These are phyloP conservation scores for Arthrinium puccinioides DNA, from an alignment of 2,329 filamentous ascomycete species.

Conservation along the genomic window DNA sequence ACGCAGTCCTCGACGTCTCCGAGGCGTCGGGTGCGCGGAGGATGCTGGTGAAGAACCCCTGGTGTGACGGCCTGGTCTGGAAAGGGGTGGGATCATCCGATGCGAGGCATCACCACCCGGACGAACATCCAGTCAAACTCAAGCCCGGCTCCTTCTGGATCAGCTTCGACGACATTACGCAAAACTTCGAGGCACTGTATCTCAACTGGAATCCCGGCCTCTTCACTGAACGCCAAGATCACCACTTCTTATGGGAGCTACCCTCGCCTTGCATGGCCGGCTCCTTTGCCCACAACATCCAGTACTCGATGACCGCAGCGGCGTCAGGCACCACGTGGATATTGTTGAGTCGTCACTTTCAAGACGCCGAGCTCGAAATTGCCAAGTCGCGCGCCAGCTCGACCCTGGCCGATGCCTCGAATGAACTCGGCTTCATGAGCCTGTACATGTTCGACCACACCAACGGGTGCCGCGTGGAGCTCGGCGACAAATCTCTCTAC, in stretches of 20 bases:
- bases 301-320: slow-evolving; percentile 61
- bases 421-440: slow-evolving; percentile 73
- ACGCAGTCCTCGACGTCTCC: slow-evolving; percentile 79
- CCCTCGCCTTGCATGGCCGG: slow-evolving; percentile 37
- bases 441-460: slow-evolving; percentile 68
- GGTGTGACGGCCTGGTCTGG: slow-evolving; percentile 77
- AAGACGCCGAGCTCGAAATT: slow-evolving; percentile 55
- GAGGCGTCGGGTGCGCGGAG: slow-evolving; percentile 51
- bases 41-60: slow-evolving; percentile 90
- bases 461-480: slow-evolving; percentile 62
- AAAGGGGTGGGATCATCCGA: slow-evolving; percentile 41
- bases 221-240: slow-evolving; percentile 75
- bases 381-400: slow-evolving; percentile 32
- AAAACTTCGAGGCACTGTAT: slow-evolving; percentile 93
- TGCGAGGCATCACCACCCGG: slow-evolving; percentile 9
- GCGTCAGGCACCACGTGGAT: slow-evolving; percentile 67
- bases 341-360: slow-evolving; percentile 79
- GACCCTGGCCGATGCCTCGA: slow-evolving; percentile 34
- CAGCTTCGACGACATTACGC: slow-evolving; percentile 74
- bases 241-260: slow-evolving; percentile 80
- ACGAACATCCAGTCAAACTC: slow-evolving; percentile 21
- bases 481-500: slow-evolving; percentile 64
- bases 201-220: slow-evolving; percentile 92
- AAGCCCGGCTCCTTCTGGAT: slow-evolving; percentile 88
- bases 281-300: slow-evolving; percentile 59